phyloP scores from a whole-genome alignment of 208 protist species.

The Acanthamoeba culbertsoni region DNA sequence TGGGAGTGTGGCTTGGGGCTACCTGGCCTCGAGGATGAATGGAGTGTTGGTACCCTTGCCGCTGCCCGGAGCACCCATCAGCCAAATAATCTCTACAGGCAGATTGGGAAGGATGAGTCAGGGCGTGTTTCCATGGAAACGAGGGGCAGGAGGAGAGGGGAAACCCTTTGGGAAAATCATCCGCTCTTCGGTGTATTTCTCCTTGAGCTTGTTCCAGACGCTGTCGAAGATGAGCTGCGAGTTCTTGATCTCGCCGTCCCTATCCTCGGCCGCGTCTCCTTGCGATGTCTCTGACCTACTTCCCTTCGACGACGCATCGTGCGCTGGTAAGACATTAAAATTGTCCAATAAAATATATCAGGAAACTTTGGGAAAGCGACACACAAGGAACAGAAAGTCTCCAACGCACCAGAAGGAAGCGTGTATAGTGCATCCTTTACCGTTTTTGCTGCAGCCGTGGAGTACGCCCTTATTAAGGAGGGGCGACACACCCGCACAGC shows the following conservation, averaged over 20 bases:
- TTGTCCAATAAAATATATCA: neutral
- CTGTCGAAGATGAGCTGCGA: neutral
- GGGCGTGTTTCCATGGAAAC: neutral
- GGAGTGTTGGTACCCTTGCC: conserved; percentile 10
- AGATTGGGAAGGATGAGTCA: no score
- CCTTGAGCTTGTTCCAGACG: neutral
- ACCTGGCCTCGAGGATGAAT: neutral
- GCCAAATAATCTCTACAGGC: conserved; percentile 28
- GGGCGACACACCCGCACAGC: no score
- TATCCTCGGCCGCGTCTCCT: neutral
- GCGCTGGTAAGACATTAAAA: no score
- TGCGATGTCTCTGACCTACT: neutral
- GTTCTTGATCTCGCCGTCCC: neutral
- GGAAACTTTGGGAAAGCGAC: no score
- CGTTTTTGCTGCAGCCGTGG: neutral
- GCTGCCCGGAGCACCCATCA: conserved; percentile 23
- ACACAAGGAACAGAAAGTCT: no score
- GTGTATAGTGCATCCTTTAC: neutral
- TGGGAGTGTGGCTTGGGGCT: neutral
- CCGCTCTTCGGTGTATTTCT: neutral
- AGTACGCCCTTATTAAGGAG: no score
- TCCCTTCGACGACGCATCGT: neutral
- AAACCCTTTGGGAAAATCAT: conserved; percentile 10
- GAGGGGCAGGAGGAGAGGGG: neutral
- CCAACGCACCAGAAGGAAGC: neutral